Evolutionary conservation across 2,329 filamentous ascomycete genomes (phyloP).

Genomic region (Hymenoscyphus occultus): DNA sequence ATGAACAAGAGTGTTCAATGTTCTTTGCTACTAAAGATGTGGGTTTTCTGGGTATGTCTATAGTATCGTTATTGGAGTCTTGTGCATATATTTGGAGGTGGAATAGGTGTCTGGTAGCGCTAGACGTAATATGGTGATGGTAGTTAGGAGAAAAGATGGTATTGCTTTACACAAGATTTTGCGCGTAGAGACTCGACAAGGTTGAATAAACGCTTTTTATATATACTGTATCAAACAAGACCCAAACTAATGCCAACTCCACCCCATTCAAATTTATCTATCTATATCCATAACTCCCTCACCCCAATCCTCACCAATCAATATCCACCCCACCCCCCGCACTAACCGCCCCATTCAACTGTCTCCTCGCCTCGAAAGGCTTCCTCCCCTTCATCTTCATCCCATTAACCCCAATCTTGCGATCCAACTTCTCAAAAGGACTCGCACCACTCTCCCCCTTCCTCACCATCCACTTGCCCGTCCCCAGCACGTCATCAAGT

Average conservation of each 20-base stretch:
- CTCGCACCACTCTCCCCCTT: constrained; percentile 57
- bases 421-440: constrained; percentile 37
- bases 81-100: too few relatives aligned
- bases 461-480: constrained; percentile 73
- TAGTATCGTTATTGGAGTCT: too few relatives aligned
- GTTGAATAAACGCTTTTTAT: too few relatives aligned
- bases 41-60: too few relatives aligned
- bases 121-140: too few relatives aligned
- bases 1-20: too few relatives aligned
- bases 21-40: too few relatives aligned
- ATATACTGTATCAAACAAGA: too few relatives aligned
- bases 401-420: constrained; percentile 29
- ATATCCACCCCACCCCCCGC: constrained; percentile 26
- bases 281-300: not conserved
- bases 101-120: too few relatives aligned
- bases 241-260: not conserved
- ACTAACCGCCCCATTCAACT: constrained; percentile 17
- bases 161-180: too few relatives aligned
- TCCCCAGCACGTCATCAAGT: constrained; percentile 75
- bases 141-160: too few relatives aligned
- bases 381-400: constrained; percentile 31
- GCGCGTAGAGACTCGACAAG: too few relatives aligned
- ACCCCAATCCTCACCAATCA: constrained; percentile 27
- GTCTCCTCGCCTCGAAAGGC: constrained; percentile 26
- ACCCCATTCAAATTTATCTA: not conserved